These are phyloP conservation scores for Trypanosoma vivax DNA, from an alignment of 208 protist species.

Conservation along the genomic window DNA sequence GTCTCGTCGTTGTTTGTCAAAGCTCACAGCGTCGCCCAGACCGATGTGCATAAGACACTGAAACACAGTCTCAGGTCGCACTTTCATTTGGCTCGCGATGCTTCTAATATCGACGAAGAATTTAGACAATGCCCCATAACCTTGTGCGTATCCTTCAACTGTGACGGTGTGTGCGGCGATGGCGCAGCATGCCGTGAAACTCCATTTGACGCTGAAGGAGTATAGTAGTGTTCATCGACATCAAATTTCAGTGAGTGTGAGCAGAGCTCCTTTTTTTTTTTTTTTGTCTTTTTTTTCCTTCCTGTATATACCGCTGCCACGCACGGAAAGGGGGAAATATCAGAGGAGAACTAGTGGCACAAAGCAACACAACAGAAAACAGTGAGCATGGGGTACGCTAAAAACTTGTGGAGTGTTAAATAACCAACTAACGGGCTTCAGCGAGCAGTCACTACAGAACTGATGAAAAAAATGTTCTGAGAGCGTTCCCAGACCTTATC, in stretches of 20 bases:
- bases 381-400: too few species aligned
- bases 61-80: slow-evolving; percentile 62
- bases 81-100: slow-evolving; percentile 29
- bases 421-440: too few species aligned
- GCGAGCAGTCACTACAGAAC: too few species aligned
- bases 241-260: background rate
- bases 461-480: too few species aligned
- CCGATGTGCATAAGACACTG: slow-evolving; percentile 86
- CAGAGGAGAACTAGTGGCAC: too few species aligned
- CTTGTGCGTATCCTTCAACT: slow-evolving; percentile 55
- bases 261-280: background rate
- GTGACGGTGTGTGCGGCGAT: slow-evolving; percentile 46
- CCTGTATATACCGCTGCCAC: background rate
- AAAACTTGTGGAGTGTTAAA: too few species aligned
- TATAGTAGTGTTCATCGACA: slow-evolving; percentile 55
- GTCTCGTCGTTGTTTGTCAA: slow-evolving; percentile 72
- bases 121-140: slow-evolving; percentile 50
- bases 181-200: slow-evolving; percentile 71
- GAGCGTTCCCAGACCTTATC: too few species aligned
- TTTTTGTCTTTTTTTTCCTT: background rate
- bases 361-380: too few species aligned
- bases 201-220: slow-evolving; percentile 87
- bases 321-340: too few species aligned
- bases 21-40: slow-evolving; percentile 61
- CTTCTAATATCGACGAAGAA: slow-evolving; percentile 54